A percentile compares a stretch with the other conserved stretches of the same genome.
phyloP scores from a whole-genome alignment of 2,329 filamentous ascomycete species.

The Aureobasidium lini region DNA sequence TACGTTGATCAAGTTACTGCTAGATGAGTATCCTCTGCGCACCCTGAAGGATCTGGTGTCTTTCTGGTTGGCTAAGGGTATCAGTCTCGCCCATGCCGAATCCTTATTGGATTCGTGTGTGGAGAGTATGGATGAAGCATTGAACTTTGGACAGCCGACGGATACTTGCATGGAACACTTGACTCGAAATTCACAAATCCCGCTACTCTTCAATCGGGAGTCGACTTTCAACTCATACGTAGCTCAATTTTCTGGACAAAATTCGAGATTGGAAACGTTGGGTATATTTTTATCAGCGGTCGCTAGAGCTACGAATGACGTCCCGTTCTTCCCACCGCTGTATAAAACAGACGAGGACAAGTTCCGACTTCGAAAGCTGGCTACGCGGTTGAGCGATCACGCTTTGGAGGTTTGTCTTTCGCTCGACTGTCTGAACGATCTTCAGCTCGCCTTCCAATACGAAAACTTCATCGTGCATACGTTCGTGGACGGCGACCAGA shows the following conservation, averaged over 20 bases:
- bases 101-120: slow-evolving; percentile 20
- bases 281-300: slow-evolving; percentile 34
- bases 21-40: slow-evolving; percentile 13
- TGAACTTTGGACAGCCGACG: slow-evolving; percentile 12
- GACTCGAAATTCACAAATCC: slow-evolving; percentile 15
- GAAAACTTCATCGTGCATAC: slow-evolving; percentile 42
- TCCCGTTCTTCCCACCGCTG: slow-evolving; percentile 27
- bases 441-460: slow-evolving; percentile 40
- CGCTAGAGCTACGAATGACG: slow-evolving; percentile 29
- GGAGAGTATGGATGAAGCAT: slow-evolving; percentile 17
- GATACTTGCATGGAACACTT: slow-evolving; percentile 7
- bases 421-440: slow-evolving; percentile 34
- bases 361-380: slow-evolving; percentile 23
- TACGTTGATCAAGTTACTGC: slow-evolving; percentile 18
- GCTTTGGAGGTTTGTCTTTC: slow-evolving; percentile 30
- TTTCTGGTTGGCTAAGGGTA: slow-evolving; percentile 22
- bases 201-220: slow-evolving; percentile 8
- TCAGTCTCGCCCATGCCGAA: slow-evolving; percentile 24
- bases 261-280: slow-evolving; percentile 35
- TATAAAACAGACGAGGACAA: slow-evolving; percentile 16
- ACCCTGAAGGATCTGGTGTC: slow-evolving; percentile 20
- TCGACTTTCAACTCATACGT: slow-evolving; percentile 13
- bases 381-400: slow-evolving; percentile 30
- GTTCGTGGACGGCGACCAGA: slow-evolving; percentile 38
- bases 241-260: slow-evolving; percentile 18